Evolutionary conservation across 2,329 filamentous ascomycete genomes (phyloP).

Genomic region (Calonectria hongkongensis): DNA sequence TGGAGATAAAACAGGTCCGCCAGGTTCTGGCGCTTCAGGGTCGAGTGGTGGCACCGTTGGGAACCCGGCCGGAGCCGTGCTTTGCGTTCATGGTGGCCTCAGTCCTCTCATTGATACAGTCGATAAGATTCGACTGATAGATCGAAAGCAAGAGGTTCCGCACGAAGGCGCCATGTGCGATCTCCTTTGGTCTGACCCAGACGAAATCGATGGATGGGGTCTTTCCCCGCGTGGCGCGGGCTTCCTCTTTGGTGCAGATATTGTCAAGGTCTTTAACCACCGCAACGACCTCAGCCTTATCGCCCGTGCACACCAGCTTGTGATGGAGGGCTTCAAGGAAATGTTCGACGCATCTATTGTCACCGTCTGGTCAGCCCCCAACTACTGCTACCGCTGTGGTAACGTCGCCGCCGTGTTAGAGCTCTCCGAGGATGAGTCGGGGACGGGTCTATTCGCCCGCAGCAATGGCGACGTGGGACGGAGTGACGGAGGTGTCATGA

Average conservation of each 20-base stretch:
- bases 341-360: constrained; percentile 98
- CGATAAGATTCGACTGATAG: constrained; percentile 95
- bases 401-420: constrained; percentile 97
- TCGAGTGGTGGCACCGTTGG: constrained; percentile 78
- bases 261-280: constrained; percentile 97
- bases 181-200: constrained; percentile 96
- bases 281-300: constrained; percentile 94
- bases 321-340: constrained; percentile 99
- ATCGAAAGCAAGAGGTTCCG: constrained; percentile 98
- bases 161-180: constrained; percentile 99
- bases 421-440: constrained; percentile 89
- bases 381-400: constrained; percentile 97
- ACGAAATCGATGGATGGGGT: constrained; percentile 98
- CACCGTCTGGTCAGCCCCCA: constrained; percentile 98
- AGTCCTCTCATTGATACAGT: constrained; percentile 94
- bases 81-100: constrained; percentile 96
- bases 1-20: constrained; percentile 75
- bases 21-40: constrained; percentile 86
- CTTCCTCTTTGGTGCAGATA: constrained; percentile 96
- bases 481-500: constrained; percentile 72
- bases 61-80: constrained; percentile 86
- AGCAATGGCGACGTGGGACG: constrained; percentile 82
- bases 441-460: constrained; percentile 80
- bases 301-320: constrained; percentile 94
- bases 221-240: constrained; percentile 94